Evolutionary conservation across 768 basidiomycete species (phyloP).

Genomic region (Symmetrospora coprosmae): DNA sequence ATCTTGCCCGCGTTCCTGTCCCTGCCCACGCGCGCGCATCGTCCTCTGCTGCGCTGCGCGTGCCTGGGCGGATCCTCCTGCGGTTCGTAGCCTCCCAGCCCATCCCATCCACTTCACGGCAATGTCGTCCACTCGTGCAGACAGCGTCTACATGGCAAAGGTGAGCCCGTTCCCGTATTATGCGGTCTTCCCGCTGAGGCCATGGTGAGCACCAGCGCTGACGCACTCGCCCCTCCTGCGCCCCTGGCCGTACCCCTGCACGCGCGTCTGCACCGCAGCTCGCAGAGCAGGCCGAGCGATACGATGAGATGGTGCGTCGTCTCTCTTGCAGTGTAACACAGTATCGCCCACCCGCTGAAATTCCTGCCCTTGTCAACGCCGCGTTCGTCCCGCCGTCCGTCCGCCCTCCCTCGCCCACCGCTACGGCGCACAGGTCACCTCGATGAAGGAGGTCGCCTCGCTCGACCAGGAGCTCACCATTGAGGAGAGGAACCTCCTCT

Average conservation of each 20-base stretch:
- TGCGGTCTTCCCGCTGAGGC: too few relatives aligned
- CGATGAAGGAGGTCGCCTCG: constrained; percentile 24
- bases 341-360: neutral
- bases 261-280: constrained; percentile 9
- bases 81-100: neutral
- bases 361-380: too few relatives aligned
- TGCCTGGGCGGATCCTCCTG: too few relatives aligned
- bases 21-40: too few relatives aligned
- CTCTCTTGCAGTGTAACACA: neutral
- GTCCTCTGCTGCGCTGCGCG: too few relatives aligned
- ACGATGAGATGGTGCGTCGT: constrained; percentile 23
- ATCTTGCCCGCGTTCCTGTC: too few relatives aligned
- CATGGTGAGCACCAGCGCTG: too few relatives aligned
- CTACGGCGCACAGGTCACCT: constrained; percentile 17
- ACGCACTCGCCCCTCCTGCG: too few relatives aligned
- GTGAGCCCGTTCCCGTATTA: too few relatives aligned
- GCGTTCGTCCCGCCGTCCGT: too few relatives aligned
- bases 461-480: constrained; percentile 89
- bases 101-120: neutral
- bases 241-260: neutral
- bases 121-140: neutral
- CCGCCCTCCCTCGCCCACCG: too few relatives aligned
- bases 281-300: constrained; percentile 25
- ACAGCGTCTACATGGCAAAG: constrained; percentile 22
- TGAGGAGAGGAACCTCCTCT: constrained; percentile 93